phyloP scores from a whole-genome alignment of 495 filamentous ascomycete genomes.

The Penicillium cataractarum region DNA sequence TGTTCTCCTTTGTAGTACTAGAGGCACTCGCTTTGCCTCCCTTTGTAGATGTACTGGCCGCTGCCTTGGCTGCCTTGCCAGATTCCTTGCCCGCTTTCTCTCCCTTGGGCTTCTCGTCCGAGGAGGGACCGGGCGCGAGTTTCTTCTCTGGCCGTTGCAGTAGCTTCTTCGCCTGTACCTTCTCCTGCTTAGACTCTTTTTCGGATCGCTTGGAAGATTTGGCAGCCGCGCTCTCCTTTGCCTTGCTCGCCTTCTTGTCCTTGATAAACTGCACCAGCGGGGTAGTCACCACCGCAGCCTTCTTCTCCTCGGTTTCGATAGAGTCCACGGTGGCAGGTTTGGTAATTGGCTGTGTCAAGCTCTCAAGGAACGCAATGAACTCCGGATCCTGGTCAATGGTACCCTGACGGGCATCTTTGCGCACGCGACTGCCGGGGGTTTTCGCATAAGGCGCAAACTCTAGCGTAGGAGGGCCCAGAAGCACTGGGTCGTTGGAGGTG shows the following conservation, averaged over 20 bases:
- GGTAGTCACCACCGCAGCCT: constrained; percentile 74
- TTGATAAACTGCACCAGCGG: constrained; percentile 88
- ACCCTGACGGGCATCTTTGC: constrained; percentile 83
- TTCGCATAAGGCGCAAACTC: constrained; percentile 85
- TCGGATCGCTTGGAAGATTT: constrained; percentile 62
- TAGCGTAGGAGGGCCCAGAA: constrained; percentile 73
- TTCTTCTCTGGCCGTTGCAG: constrained; percentile 52
- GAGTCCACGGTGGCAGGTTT: constrained; percentile 56
- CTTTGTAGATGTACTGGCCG: constrained; percentile 36
- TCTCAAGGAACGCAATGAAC: constrained; percentile 90
- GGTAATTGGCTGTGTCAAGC: constrained; percentile 74
- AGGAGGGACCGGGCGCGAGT: constrained; percentile 25
- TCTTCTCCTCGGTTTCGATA: constrained; percentile 55
- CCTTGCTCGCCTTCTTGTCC: constrained; percentile 88
- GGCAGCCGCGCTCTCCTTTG: constrained; percentile 62
- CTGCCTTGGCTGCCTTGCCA: constrained; percentile 78
- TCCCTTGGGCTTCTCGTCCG: constrained; percentile 57
- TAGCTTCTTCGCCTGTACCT: constrained; percentile 55
- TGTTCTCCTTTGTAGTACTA: constrained; percentile 36
- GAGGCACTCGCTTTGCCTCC: constrained; percentile 30
- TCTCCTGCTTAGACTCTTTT: constrained; percentile 63
- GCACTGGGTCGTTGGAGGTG: constrained; percentile 65
- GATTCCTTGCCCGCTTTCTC: constrained; percentile 72
- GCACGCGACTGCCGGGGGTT: constrained; percentile 67
- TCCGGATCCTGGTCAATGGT: constrained; percentile 95